Evolutionary conservation across 441 rosid species (phyloP).

Genomic region (Euphorbia schlechtendalii): DNA sequence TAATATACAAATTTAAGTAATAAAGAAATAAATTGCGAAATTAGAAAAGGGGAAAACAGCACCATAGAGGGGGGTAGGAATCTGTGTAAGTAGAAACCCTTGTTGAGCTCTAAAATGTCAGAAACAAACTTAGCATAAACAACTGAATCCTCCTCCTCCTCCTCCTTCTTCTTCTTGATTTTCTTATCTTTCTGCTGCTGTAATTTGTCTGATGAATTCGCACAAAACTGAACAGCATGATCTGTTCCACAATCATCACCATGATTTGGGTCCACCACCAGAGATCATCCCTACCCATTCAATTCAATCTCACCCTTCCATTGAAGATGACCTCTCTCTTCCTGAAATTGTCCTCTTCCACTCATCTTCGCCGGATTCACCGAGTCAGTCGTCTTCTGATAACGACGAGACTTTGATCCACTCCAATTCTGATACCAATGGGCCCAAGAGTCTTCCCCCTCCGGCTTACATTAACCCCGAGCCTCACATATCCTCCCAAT

Average conservation of each 20-base stretch:
- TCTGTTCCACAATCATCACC: slow-evolving; percentile 51
- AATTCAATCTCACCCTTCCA: slow-evolving; percentile 23
- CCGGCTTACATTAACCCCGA: slow-evolving; percentile 56
- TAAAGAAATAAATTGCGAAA: neutral
- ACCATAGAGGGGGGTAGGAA: slow-evolving; percentile 5
- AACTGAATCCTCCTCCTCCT: slow-evolving; percentile 6
- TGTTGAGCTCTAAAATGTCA: slow-evolving; percentile 20
- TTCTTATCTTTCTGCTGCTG: slow-evolving; percentile 7
- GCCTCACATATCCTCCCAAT: slow-evolving; percentile 85
- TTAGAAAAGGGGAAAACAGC: neutral
- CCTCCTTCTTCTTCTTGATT: neutral
- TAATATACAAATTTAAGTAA: too few species aligned
- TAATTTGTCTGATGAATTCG: slow-evolving; percentile 48
- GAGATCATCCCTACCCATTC: slow-evolving; percentile 15
- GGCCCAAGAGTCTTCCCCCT: slow-evolving; percentile 6
- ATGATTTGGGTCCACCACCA: slow-evolving; percentile 39
- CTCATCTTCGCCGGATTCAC: slow-evolving; percentile 59
- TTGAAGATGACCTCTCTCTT: slow-evolving; percentile 42
- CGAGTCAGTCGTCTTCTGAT: slow-evolving; percentile 54
- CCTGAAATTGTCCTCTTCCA: slow-evolving; percentile 76
- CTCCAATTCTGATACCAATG: slow-evolving; percentile 13
- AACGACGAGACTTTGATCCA: slow-evolving; percentile 40
- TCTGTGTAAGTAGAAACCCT: slow-evolving; percentile 8
- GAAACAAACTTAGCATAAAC: slow-evolving; percentile 16
- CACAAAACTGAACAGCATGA: slow-evolving; percentile 78